Evolutionary conservation across 805 yeast species (phyloP).

Genomic region (Candida peoriensis): DNA sequence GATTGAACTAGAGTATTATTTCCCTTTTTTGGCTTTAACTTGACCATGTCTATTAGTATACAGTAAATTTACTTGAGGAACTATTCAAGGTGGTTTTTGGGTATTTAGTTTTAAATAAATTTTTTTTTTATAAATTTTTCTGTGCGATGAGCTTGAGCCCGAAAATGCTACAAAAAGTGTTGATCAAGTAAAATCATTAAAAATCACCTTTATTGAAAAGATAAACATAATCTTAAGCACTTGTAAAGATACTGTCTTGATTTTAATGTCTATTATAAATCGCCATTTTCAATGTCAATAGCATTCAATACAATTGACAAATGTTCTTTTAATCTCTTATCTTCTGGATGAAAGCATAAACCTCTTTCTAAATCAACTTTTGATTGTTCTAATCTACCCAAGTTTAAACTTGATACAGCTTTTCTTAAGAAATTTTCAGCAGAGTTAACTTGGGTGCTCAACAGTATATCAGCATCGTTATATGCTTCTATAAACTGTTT

Average conservation of each 20-base stretch:
- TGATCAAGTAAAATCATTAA: too few species aligned
- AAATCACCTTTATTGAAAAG: too few species aligned
- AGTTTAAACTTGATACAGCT: slow-evolving; percentile 56
- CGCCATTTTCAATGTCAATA: slow-evolving; percentile 58
- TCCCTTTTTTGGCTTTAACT: slow-evolving; percentile 22
- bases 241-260: too few species aligned
- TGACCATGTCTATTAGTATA: slow-evolving; percentile 35
- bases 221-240: too few species aligned
- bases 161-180: too few species aligned
- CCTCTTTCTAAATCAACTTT: slow-evolving; percentile 71
- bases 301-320: slow-evolving; percentile 40
- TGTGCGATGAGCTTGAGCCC: too few species aligned
- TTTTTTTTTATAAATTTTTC: too few species aligned
- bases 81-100: too few species aligned
- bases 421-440: slow-evolving; percentile 72
- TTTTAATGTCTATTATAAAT: too few species aligned
- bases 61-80: background rate
- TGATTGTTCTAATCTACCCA: slow-evolving; percentile 60
- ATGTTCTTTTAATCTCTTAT: slow-evolving; percentile 44
- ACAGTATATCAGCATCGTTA: slow-evolving; percentile 54
- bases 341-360: slow-evolving; percentile 52
- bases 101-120: too few species aligned
- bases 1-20: slow-evolving; percentile 24
- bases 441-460: slow-evolving; percentile 28
- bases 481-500: slow-evolving; percentile 53